These are phyloP conservation scores for Metschnikowia matae DNA, from an alignment of 805 yeast species.

Conservation along the genomic window DNA sequence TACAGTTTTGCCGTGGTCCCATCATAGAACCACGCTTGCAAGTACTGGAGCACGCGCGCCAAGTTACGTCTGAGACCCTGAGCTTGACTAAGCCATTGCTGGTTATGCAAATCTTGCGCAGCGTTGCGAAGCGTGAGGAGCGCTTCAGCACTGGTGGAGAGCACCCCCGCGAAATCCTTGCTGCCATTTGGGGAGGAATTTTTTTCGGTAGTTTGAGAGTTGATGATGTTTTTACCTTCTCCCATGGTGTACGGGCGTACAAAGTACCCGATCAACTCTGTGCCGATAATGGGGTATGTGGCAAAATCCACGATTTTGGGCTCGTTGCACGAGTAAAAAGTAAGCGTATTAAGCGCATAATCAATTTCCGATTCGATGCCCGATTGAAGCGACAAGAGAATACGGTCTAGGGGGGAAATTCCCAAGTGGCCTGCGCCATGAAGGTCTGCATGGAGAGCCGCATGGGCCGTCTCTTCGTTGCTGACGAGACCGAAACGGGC, in stretches of 20 bases:
- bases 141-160: constrained; percentile 38
- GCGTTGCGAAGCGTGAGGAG: constrained; percentile 74
- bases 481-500: constrained; percentile 12
- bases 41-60: constrained; percentile 41
- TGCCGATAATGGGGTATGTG: constrained; percentile 39
- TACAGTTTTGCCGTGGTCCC: constrained; percentile 8
- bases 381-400: constrained; percentile 64
- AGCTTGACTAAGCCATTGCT: constrained; percentile 65
- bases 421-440: constrained; percentile 45
- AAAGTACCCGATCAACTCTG: constrained; percentile 37
- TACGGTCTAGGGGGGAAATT: constrained; percentile 57
- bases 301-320: constrained; percentile 49
- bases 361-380: constrained; percentile 63
- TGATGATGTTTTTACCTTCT: constrained; percentile 10
- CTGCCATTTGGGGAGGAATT: background rate
- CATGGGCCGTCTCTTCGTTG: constrained; percentile 12
- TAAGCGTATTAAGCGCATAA: constrained; percentile 61
- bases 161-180: constrained; percentile 17
- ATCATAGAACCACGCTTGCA: constrained; percentile 29
- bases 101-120: constrained; percentile 78
- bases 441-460: constrained; percentile 11
- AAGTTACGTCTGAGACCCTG: constrained; percentile 44
- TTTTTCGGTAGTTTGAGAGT: constrained; percentile 7
- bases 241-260: constrained; percentile 27
- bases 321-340: constrained; percentile 46